phyloP scores from a whole-genome alignment of 345 rosid genomes.

The Bruguiera sexangula region DNA sequence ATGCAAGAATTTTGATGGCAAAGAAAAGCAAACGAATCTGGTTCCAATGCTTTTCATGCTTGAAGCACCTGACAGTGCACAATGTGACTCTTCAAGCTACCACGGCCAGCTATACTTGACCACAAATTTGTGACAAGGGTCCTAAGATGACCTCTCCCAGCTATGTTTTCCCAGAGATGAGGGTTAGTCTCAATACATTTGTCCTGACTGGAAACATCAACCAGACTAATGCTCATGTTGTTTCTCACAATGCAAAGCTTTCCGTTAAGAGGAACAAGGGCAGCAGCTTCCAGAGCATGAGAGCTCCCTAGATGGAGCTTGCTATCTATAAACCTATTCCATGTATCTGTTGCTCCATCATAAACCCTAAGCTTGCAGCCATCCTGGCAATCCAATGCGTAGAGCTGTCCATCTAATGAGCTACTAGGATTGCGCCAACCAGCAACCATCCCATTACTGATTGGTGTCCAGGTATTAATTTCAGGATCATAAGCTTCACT shows the following conservation, averaged over 20 bases:
- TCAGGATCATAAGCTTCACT: constrained; percentile 88
- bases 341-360: constrained; percentile 66
- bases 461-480: constrained; percentile 62
- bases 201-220: constrained; percentile 75
- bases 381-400: constrained; percentile 83
- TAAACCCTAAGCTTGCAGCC: constrained; percentile 87
- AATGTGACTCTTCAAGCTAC: constrained; percentile 74
- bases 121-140: constrained; percentile 69
- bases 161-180: constrained; percentile 82
- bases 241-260: constrained; percentile 90
- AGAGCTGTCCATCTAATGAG: constrained; percentile 67
- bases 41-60: constrained; percentile 45
- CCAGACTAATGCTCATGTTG: constrained; percentile 93
- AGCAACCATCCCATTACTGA: constrained; percentile 77
- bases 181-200: constrained; percentile 60
- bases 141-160: constrained; percentile 72
- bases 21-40: constrained; percentile 16
- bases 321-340: constrained; percentile 87
- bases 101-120: constrained; percentile 97
- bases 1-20: constrained; percentile 11
- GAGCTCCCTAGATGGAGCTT: constrained; percentile 86
- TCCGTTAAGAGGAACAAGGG: constrained; percentile 73
- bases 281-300: constrained; percentile 83
- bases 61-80: constrained; percentile 96
- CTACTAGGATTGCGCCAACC: constrained; percentile 94